A percentile compares a stretch with the other conserved stretches of the same genome.
Conservation (phyloP, 192 early-diverging fungal species). For the Dissophora ornata region DNA sequence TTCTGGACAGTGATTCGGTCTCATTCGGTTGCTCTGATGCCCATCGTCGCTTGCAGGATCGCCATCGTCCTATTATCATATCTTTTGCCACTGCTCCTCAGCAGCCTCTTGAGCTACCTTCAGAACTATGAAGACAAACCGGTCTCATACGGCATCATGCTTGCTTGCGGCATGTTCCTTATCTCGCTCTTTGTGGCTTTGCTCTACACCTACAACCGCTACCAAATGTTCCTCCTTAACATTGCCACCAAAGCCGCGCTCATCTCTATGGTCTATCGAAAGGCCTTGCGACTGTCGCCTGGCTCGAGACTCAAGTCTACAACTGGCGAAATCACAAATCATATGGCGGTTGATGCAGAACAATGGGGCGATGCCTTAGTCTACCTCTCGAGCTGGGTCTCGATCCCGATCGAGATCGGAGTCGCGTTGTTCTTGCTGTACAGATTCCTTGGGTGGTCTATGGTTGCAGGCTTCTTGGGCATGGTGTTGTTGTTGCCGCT, state of each 20-base stretch:
- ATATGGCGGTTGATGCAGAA: conserved; percentile 49
- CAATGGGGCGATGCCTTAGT: conserved; percentile 19
- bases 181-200: conserved; percentile 7
- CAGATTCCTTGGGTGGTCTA: conserved; percentile 34
- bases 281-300: conserved; percentile 35
- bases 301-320: conserved; percentile 16
- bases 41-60: conserved; percentile 1
- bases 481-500: conserved; percentile 26
- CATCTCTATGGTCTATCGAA: conserved; percentile 48
- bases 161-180: conserved; percentile 38
- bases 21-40: not conserved
- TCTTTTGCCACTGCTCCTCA: not conserved
- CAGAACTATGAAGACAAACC: conserved; percentile 8
- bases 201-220: not conserved
- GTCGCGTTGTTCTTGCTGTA: conserved; percentile 42
- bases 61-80: not conserved
- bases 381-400: conserved; percentile 3
- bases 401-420: conserved; percentile 27
- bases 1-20: not conserved
- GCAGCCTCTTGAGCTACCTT: not conserved
- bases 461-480: conserved; percentile 15
- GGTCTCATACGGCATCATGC: conserved; percentile 10
- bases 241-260: conserved; percentile 14
- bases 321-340: conserved; percentile 49
- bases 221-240: not conserved